Base-by-base conservation (phyloP, 257 asterid genomes). In the Anisodus tanguticus region DNA sequence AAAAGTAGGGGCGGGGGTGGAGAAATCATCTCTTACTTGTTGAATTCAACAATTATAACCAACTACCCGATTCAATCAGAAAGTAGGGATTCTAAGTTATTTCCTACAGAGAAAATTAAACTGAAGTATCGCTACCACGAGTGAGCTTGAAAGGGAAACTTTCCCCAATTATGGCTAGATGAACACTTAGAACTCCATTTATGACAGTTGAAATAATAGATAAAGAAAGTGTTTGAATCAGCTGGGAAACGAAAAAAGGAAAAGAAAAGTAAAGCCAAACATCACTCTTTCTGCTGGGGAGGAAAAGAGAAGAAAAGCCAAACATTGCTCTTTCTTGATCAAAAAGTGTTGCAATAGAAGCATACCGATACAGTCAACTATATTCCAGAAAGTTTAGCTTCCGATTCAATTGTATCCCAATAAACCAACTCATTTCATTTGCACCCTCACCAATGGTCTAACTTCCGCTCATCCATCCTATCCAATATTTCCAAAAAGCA, bases 201-300 rank as follows among this genome's bases (percentile, higher is more conserved):
- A 66, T 66, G 72, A 66, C 72, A 66, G 45, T 31, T 66, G 72
- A 66, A 16, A 64, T 26, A 64, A 26, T 15, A 64, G 71, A 26
- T 66, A 11, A 66, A 66, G 72, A 37, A 66, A 26, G 72, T 31
- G 17, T 66, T 66, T 31, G 3, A 22, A 62, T 62, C 68, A n/a
- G 67, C 35, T 8, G 7, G 22, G 26, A 17, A 62, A 39, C 3
- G 3, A 8, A 62, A 62, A 19, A 22, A 3, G 39, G 35, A 62
- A 62, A 62, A 9, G 39, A 62, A 62, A 62, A 9, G 15, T n/a
- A 22, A 62, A 62, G 31, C 2, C 37, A 62, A 22, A 19, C 15
- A 19, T 62, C 9, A 62, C 69, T 62, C 69, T 62, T 55, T 19
- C 16, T 19, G 69, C 69, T 62, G 35, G 39, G 69, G 19, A 62